phyloP scores from a whole-genome alignment of 179 eudicot genomes.

The Sideroxylon spinosum region DNA sequence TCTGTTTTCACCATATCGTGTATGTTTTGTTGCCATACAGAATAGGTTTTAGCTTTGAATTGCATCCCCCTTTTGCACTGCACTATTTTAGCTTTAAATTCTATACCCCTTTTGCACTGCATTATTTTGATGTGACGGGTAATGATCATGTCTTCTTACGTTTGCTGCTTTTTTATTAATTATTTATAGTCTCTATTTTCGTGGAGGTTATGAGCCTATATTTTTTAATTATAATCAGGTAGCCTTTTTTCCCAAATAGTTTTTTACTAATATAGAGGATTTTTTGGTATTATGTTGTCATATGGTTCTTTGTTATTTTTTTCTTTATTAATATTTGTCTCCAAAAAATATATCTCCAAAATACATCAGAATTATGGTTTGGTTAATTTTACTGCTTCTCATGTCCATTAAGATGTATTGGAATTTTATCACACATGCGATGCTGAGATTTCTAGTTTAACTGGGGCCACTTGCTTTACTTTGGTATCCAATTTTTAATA shows the following conservation, averaged over 20 bases:
- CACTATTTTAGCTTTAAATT: background rate
- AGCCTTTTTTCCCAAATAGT: too few relatives aligned
- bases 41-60: conserved; percentile 3
- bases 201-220: background rate
- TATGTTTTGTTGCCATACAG: background rate
- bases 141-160: background rate
- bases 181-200: background rate
- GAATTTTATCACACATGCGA: background rate
- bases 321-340: too few relatives aligned
- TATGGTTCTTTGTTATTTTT: background rate
- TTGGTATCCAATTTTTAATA: background rate
- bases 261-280: background rate
- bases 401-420: background rate
- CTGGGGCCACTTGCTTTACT: background rate
- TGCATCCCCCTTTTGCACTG: background rate
- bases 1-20: too few relatives aligned
- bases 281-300: background rate
- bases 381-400: background rate
- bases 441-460: background rate
- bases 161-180: background rate
- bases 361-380: background rate
- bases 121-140: background rate
- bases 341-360: too few relatives aligned
- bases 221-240: background rate
- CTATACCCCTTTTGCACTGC: background rate